These are phyloP conservation scores for Microglena sp. DNA, from an alignment of 139 green algal genomes.

Conservation along the genomic window DNA sequence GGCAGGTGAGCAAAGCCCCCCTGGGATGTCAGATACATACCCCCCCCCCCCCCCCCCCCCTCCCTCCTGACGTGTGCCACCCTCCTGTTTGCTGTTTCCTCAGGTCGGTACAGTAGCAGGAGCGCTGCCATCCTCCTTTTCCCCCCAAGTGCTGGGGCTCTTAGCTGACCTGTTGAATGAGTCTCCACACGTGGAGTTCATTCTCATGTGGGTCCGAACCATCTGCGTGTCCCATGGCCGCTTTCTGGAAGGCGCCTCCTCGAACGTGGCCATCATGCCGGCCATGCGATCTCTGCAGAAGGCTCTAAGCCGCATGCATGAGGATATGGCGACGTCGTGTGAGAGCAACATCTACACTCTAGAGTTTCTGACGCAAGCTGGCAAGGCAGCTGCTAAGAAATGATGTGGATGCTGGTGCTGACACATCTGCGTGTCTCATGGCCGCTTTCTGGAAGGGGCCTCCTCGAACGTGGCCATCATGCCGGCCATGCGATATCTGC, in stretches of 20 bases:
- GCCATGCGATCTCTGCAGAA: slow-evolving; percentile 59
- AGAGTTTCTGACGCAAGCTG: slow-evolving; percentile 56
- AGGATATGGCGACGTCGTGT: slow-evolving; percentile 46
- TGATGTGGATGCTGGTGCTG: too few species aligned
- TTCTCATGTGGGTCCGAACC: slow-evolving; percentile 57
- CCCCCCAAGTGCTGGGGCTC: slow-evolving; percentile 36
- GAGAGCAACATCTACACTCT: slow-evolving; percentile 72
- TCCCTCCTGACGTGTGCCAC: too few species aligned
- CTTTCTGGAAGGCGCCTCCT: slow-evolving; percentile 25
- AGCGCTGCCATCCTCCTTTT: slow-evolving; percentile 42
- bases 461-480: slow-evolving; percentile 7
- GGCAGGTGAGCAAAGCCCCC: slow-evolving; percentile 19
- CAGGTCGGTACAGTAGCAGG: slow-evolving; percentile 35
- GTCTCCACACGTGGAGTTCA: slow-evolving; percentile 71
- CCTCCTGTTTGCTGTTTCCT: too few species aligned
- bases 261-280: slow-evolving; percentile 16
- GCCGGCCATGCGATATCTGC: slow-evolving; percentile 51
- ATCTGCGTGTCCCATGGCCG: slow-evolving; percentile 45
- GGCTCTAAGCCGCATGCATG: slow-evolving; percentile 40
- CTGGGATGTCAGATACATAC: background rate
- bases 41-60: too few species aligned
- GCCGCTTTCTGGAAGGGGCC: slow-evolving; percentile 30
- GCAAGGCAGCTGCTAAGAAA: too few species aligned
- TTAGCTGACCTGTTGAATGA: slow-evolving; percentile 44
- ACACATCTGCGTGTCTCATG: slow-evolving; percentile 43